Evolutionary conservation across 768 basidiomycete species (phyloP).

Genomic region (Imleria badia): DNA sequence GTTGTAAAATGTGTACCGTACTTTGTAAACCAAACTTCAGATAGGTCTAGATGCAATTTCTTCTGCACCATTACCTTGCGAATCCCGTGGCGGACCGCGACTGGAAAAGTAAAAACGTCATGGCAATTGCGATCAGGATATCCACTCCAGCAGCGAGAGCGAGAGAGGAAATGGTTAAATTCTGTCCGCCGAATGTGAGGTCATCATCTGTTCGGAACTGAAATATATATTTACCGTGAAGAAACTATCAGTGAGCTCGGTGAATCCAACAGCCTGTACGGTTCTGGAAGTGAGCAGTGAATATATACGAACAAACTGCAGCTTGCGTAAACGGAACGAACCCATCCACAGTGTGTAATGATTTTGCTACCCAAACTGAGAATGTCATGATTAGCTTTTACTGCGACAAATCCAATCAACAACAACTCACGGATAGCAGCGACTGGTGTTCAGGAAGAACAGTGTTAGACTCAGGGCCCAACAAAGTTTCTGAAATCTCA

Average conservation of each 20-base stretch:
- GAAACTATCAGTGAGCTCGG: background rate
- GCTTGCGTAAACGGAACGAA: background rate
- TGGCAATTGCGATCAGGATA: conserved; percentile 10
- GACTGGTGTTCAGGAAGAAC: background rate
- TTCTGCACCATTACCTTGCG: background rate
- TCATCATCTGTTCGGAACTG: too few relatives aligned
- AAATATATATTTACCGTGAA: background rate
- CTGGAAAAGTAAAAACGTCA: conserved; percentile 8
- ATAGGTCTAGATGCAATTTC: too few relatives aligned
- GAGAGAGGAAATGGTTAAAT: background rate
- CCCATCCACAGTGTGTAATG: conserved; percentile 1
- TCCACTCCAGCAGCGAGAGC: conserved; percentile 4
- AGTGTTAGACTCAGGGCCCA: background rate
- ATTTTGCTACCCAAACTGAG: background rate
- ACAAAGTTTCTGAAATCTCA: background rate
- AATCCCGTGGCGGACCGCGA: background rate
- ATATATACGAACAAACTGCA: background rate
- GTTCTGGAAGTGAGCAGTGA: background rate
- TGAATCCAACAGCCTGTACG: background rate
- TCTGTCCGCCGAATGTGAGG: background rate
- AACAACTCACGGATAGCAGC: background rate
- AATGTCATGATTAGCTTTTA: background rate
- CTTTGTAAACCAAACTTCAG: conserved; percentile 1
- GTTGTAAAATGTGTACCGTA: conserved; percentile 1
- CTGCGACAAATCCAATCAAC: background rate